Evolutionary conservation across 1,284 basidiomycete species (phyloP).

Genomic region (Papiliotrema terrestris): DNA sequence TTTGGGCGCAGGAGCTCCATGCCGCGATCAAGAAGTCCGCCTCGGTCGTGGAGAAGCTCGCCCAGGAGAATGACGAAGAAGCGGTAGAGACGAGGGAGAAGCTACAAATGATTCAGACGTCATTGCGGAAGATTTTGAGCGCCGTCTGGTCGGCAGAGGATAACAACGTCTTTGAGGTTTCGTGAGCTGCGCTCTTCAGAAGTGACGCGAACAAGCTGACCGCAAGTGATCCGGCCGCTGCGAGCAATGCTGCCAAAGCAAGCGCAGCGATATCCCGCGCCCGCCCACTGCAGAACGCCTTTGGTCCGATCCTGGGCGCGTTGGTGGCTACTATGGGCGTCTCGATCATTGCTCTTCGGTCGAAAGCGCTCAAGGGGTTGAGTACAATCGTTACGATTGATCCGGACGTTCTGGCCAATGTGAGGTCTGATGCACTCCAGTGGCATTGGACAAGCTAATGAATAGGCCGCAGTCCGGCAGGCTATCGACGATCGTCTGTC

Average conservation of each 20-base stretch:
- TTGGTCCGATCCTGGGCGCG: slow-evolving; percentile 72
- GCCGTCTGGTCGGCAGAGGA: slow-evolving; percentile 34
- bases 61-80: slow-evolving; percentile 28
- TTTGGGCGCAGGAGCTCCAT: slow-evolving; percentile 41
- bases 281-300: slow-evolving; percentile 68
- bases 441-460: not conserved
- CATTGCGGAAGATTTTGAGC: slow-evolving; percentile 18
- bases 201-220: slow-evolving; percentile 3
- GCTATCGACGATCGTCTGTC: slow-evolving; percentile 84
- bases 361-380: slow-evolving; percentile 81
- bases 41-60: slow-evolving; percentile 30
- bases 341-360: slow-evolving; percentile 77
- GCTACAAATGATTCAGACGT: slow-evolving; percentile 19
- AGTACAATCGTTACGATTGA: slow-evolving; percentile 82
- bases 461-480: slow-evolving; percentile 65
- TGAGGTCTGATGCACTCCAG: slow-evolving; percentile 47
- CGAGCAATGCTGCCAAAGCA: slow-evolving; percentile 22
- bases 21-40: slow-evolving; percentile 19
- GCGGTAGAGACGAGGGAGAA: slow-evolving; percentile 19
- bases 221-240: slow-evolving; percentile 29
- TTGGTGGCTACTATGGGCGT: slow-evolving; percentile 74
- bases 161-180: slow-evolving; percentile 29
- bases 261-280: slow-evolving; percentile 71
- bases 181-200: slow-evolving; percentile 9
- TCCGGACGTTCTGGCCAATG: slow-evolving; percentile 71